Evolutionary conservation across 768 basidiomycete genomes (phyloP).

Genomic region (Cyathus striatus): DNA sequence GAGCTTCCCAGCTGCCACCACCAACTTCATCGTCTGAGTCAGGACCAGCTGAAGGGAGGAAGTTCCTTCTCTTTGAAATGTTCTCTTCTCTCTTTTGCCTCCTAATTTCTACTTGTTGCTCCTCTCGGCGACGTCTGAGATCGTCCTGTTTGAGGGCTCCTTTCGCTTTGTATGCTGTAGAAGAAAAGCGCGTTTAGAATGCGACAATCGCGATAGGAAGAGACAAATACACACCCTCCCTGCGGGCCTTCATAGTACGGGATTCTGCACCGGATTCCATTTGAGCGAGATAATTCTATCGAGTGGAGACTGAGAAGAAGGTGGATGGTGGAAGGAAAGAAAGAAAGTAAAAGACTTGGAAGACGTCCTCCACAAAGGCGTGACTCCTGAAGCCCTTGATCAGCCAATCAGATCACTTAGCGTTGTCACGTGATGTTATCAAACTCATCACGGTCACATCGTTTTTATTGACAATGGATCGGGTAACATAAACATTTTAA

Average conservation of each 20-base stretch:
- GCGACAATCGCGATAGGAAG: conserved; percentile 20
- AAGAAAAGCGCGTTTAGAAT: conserved; percentile 32
- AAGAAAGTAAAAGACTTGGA: conserved; percentile 20
- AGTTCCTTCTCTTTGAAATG: conserved; percentile 95
- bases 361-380: conserved; percentile 16
- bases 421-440: too few species aligned
- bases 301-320: conserved; percentile 15
- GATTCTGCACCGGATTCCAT: conserved; percentile 48
- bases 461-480: too few species aligned
- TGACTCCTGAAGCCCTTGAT: conserved; percentile 14
- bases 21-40: conserved; percentile 93
- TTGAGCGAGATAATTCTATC: conserved; percentile 11
- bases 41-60: conserved; percentile 63
- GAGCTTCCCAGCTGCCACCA: conserved; percentile 69
- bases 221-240: conserved; percentile 49
- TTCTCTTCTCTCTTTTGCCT: conserved; percentile 98
- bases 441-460: too few species aligned
- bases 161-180: conserved; percentile 85
- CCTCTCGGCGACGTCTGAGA: conserved; percentile 93
- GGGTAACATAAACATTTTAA: too few species aligned
- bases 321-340: conserved; percentile 24
- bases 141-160: conserved; percentile 87
- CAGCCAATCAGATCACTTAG: conserved; percentile 16
- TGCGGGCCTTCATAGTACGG: conserved; percentile 71
- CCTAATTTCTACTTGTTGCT: conserved; percentile 98